Evolutionary conservation across 2,329 filamentous ascomycete species (phyloP).

Genomic region (Ascochyta clinopodiicola): DNA sequence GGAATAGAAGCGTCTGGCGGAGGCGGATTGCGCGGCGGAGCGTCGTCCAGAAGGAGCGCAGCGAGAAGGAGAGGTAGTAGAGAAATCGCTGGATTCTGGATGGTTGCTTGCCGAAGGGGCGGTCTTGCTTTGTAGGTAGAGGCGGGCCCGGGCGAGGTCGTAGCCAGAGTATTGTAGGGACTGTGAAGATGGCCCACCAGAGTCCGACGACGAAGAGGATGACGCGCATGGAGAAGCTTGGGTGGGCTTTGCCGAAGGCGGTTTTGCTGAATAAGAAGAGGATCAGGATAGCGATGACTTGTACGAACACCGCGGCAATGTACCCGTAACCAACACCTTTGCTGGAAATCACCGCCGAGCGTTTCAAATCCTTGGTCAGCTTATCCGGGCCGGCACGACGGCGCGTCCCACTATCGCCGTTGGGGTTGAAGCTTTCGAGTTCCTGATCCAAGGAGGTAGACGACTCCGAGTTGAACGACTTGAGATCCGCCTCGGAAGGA

Average conservation of each 20-base stretch:
- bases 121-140: constrained; percentile 51
- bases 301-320: constrained; percentile 78
- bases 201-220: constrained; percentile 81
- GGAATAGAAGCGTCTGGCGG: constrained; percentile 74
- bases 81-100: constrained; percentile 48
- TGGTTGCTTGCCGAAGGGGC: constrained; percentile 16
- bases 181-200: constrained; percentile 89
- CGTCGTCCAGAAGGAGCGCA: constrained; percentile 81
- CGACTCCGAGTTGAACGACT: constrained; percentile 16
- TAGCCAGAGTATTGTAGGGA: constrained; percentile 84
- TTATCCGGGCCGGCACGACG: constrained; percentile 23
- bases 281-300: constrained; percentile 77
- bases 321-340: constrained; percentile 92
- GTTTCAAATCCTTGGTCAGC: constrained; percentile 70
- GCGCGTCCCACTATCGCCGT: constrained; percentile 25
- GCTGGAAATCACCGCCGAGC: constrained; percentile 86
- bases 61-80: constrained; percentile 79
- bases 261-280: constrained; percentile 62
- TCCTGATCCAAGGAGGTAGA: constrained; percentile 17
- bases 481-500: constrained; percentile 51
- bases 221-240: constrained; percentile 80
- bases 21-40: constrained; percentile 72
- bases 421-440: constrained; percentile 35
- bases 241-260: constrained; percentile 64
- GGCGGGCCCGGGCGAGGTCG: constrained; percentile 86